phyloP scores from a whole-genome alignment of 208 protist species.

The Leishmania amazonensis region DNA sequence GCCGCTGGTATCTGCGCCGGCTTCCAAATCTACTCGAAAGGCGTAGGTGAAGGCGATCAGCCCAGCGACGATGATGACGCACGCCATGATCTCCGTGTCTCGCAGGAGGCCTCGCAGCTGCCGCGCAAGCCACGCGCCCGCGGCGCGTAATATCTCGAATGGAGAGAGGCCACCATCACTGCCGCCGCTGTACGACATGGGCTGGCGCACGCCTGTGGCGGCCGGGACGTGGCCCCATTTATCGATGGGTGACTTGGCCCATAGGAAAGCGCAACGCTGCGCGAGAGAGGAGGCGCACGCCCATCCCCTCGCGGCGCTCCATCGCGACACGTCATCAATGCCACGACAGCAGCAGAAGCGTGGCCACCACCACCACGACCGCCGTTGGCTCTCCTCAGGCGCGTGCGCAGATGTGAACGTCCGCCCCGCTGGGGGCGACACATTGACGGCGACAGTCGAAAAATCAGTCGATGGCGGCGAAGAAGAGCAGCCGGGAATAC shows the following conservation, averaged over 20 bases:
- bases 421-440: neutral
- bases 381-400: neutral
- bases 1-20: too few species aligned
- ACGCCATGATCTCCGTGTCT: slow-evolving; percentile 37
- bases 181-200: neutral
- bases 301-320: neutral
- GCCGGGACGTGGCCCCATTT: neutral
- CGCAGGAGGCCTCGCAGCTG: neutral
- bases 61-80: slow-evolving; percentile 37
- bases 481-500: neutral
- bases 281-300: neutral
- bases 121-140: neutral
- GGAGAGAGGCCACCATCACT: neutral
- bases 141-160: neutral
- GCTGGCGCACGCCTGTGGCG: neutral
- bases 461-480: neutral
- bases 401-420: neutral
- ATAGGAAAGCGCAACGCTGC: neutral
- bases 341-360: neutral
- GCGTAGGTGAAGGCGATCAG: slow-evolving; percentile 54
- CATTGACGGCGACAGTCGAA: neutral
- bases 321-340: neutral
- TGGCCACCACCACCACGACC: neutral
- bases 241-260: neutral
- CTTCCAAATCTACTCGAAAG: neutral